A percentile compares a stretch with the other conserved stretches of the same genome.
phyloP scores from a whole-genome alignment of 192 early-diverging fungal species.

The Coemansia sp. region DNA sequence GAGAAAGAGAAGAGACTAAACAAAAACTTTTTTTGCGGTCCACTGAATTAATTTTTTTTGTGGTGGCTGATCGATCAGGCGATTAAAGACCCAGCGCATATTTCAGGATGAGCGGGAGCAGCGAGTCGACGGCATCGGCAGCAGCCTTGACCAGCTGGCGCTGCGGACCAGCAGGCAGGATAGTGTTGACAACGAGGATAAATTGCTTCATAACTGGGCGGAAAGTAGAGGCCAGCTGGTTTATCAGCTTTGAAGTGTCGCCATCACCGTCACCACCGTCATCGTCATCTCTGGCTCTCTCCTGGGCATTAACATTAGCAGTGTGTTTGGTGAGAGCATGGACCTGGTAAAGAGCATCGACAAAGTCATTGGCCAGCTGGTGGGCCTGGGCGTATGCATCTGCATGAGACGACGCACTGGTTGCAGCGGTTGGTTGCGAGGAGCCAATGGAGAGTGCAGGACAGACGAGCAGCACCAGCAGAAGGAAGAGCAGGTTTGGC shows the following conservation, averaged over 20 bases:
- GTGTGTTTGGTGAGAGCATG: slow-evolving; percentile 13
- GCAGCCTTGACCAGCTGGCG: slow-evolving; percentile 41
- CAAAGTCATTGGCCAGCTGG: slow-evolving; percentile 22
- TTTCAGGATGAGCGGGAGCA: slow-evolving; percentile 44
- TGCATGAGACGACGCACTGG: slow-evolving; percentile 6
- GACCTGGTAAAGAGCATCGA: slow-evolving; percentile 29
- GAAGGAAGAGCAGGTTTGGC: background rate
- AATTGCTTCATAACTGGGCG: slow-evolving; percentile 41
- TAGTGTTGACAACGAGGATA: slow-evolving; percentile 12
- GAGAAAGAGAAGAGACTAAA: background rate
- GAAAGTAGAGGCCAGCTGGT: slow-evolving; percentile 19
- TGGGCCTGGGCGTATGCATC: slow-evolving; percentile 15
- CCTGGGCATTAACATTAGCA: background rate
- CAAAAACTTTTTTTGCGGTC: slow-evolving; percentile 5
- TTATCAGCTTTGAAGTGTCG: slow-evolving; percentile 33
- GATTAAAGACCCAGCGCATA: slow-evolving; percentile 37
- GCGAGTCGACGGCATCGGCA: slow-evolving; percentile 33
- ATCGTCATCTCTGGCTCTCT: slow-evolving; percentile 26
- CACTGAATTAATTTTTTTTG: background rate
- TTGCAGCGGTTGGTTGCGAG: background rate
- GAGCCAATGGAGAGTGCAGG: background rate
- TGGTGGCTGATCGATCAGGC: background rate
- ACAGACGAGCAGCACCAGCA: too few species aligned
- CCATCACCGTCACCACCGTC: slow-evolving; percentile 20
- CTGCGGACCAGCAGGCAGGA: slow-evolving; percentile 28